Percentiles rank a stretch among this genome's conserved stretches.
phyloP scores from a whole-genome alignment of 768 basidiomycete species.

The Coprinopsis sp. region DNA sequence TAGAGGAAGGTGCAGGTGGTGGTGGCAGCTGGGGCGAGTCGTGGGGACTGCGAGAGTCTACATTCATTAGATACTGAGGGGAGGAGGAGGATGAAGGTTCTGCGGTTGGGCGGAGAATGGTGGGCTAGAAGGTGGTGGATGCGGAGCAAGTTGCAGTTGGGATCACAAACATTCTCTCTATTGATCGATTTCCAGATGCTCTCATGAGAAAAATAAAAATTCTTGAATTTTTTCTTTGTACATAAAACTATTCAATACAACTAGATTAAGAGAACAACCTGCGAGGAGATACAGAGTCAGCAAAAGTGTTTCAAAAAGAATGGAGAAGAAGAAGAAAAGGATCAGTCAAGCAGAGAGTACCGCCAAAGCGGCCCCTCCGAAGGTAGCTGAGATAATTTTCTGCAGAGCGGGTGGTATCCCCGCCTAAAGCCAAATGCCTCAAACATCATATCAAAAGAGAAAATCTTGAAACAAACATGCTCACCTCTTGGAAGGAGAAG shows the following conservation, averaged over 20 bases:
- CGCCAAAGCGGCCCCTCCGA: conserved; percentile 53
- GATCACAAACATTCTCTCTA: too few species aligned
- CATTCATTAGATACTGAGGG: conserved; percentile 7
- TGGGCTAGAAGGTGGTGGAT: neutral
- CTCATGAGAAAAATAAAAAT: too few species aligned
- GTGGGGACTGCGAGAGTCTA: conserved; percentile 14
- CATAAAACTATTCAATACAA: too few species aligned
- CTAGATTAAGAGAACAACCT: too few species aligned
- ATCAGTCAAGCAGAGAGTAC: conserved; percentile 42
- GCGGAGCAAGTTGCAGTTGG: neutral
- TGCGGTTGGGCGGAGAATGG: neutral
- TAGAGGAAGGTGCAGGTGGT: neutral
- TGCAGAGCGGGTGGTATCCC: conserved; percentile 65
- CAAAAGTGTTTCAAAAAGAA: neutral
- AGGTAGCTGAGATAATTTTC: conserved; percentile 91
- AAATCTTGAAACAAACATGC: conserved; percentile 16
- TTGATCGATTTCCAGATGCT: too few species aligned
- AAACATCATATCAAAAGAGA: conserved; percentile 59
- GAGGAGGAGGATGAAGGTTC: neutral
- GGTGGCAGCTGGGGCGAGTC: conserved; percentile 6
- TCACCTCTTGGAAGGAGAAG: conserved; percentile 19
- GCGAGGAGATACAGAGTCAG: neutral
- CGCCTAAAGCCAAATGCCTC: conserved; percentile 93
- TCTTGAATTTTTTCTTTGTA: too few species aligned
- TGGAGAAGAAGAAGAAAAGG: conserved; percentile 6